Conservation (phyloP, 1,284 basidiomycete genomes). For the Apiotrichum domesticum region DNA sequence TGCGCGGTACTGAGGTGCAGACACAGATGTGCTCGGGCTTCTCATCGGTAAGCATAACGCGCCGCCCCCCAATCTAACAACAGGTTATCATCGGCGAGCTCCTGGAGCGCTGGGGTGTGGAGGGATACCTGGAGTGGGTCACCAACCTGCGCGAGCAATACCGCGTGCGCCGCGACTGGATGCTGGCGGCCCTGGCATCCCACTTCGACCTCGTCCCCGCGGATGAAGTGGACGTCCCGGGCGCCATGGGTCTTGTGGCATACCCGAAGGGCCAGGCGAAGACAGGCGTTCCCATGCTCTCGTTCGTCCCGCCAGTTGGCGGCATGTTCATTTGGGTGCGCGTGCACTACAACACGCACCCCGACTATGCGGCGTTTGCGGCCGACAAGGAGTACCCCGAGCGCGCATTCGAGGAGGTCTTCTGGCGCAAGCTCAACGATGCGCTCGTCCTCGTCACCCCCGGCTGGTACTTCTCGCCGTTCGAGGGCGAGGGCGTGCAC, state of each 20-base stretch:
- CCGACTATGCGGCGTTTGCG: constrained; percentile 9
- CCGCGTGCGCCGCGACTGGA: constrained; percentile 37
- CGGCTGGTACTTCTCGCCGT: constrained; percentile 25
- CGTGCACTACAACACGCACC: constrained; percentile 22
- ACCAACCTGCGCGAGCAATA: constrained; percentile 49
- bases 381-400: neutral
- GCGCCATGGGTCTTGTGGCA: constrained; percentile 20
- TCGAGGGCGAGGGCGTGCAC: constrained; percentile 16
- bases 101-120: constrained; percentile 57
- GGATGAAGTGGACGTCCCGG: constrained; percentile 3
- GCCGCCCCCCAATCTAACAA: neutral
- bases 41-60: constrained; percentile 33
- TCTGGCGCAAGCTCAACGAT: constrained; percentile 21
- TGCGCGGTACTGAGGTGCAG: constrained; percentile 61
- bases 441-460: constrained; percentile 22
- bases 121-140: constrained; percentile 67
- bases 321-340: constrained; percentile 41
- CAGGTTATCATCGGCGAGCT: constrained; percentile 55
- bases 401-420: constrained; percentile 14
- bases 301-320: constrained; percentile 56
- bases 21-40: constrained; percentile 67
- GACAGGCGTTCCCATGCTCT: constrained; percentile 48
- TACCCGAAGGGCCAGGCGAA: constrained; percentile 12
- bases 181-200: constrained; percentile 16
- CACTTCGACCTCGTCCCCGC: constrained; percentile 21